A percentile compares a stretch with the other conserved stretches of the same genome.
phyloP scores from a whole-genome alignment of 2,329 filamentous ascomycete species.

The Scytalidium lignicola region DNA sequence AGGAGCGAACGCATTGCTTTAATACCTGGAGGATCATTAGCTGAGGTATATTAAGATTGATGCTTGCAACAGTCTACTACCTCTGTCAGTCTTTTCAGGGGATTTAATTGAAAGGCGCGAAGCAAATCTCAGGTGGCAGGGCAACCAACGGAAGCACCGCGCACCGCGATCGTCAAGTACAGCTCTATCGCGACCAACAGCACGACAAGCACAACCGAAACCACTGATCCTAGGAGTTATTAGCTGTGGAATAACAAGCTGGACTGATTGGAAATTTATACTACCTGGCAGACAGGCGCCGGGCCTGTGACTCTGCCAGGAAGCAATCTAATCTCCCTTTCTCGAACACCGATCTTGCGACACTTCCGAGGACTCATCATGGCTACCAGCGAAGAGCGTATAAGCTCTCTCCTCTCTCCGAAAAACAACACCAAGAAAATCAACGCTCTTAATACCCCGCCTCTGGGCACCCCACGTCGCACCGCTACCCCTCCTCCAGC shows the following conservation, averaged over 20 bases:
- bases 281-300: not conserved
- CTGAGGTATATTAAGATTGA: conserved; percentile 3
- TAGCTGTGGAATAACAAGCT: not conserved
- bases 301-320: not conserved
- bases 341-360: conserved; percentile 2
- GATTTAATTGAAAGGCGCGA: conserved; percentile 5
- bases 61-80: conserved; percentile 10
- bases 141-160: conserved; percentile 12
- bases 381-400: conserved; percentile 21
- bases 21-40: conserved; percentile 9
- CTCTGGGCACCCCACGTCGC: conserved; percentile 25
- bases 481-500: conserved; percentile 24
- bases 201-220: not conserved
- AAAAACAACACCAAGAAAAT: conserved; percentile 17
- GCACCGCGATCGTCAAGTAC: conserved; percentile 5
- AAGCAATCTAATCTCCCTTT: not conserved
- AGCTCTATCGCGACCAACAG: not conserved
- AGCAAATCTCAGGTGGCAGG: conserved; percentile 18
- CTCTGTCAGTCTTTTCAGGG: conserved; percentile 3
- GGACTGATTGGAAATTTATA: conserved; percentile 4
- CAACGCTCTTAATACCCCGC: conserved; percentile 22
- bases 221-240: conserved; percentile 1
- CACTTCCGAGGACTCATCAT: conserved; percentile 13
- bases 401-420: conserved; percentile 17
- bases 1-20: conserved; percentile 2